A percentile compares a stretch with the other conserved stretches of the same genome.
phyloP scores from a whole-genome alignment of 2,329 filamentous ascomycete genomes.

The Raffaelea ambrosiae region DNA sequence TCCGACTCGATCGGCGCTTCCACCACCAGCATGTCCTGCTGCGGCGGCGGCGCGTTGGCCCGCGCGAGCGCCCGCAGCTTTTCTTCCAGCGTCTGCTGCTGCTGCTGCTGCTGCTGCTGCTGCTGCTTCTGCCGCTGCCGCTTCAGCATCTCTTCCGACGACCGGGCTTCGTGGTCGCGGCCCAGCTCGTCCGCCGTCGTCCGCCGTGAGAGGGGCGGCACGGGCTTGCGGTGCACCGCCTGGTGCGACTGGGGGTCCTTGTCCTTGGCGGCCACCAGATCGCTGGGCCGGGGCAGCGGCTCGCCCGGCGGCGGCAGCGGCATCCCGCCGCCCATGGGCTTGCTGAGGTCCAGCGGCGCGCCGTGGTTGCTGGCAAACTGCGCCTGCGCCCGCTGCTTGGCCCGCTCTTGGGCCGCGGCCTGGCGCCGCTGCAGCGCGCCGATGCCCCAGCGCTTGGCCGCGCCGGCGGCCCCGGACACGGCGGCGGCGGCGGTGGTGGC shows the following conservation, averaged over 20 bases:
- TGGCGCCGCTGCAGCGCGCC: conserved; percentile 42
- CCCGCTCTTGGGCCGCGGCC: conserved; percentile 10
- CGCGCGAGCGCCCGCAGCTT: background rate
- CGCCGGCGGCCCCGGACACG: conserved; percentile 45
- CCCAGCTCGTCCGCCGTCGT: no score
- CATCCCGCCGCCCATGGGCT: conserved; percentile 75
- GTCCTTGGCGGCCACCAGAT: conserved; percentile 1
- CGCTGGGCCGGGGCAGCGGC: conserved; percentile 60
- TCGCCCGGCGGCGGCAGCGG: conserved; percentile 74
- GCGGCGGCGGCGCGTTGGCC: background rate
- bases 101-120: background rate
- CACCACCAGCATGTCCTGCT: conserved; percentile 10
- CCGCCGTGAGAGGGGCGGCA: no score
- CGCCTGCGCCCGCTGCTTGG: background rate
- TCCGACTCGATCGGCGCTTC: conserved; percentile 11
- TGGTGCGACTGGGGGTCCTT: background rate
- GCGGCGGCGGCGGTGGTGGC: conserved; percentile 39
- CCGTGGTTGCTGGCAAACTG: conserved; percentile 4
- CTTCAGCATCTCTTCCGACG: background rate
- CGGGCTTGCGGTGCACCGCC: background rate
- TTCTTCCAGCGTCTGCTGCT: background rate
- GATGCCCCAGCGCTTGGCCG: conserved; percentile 51
- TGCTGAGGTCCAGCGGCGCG: conserved; percentile 35
- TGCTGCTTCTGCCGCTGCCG: background rate
- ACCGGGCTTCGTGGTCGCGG: no score